Base-by-base conservation (phyloP, 2,329 filamentous ascomycete genomes). In the Talaromyces sp. region DNA sequence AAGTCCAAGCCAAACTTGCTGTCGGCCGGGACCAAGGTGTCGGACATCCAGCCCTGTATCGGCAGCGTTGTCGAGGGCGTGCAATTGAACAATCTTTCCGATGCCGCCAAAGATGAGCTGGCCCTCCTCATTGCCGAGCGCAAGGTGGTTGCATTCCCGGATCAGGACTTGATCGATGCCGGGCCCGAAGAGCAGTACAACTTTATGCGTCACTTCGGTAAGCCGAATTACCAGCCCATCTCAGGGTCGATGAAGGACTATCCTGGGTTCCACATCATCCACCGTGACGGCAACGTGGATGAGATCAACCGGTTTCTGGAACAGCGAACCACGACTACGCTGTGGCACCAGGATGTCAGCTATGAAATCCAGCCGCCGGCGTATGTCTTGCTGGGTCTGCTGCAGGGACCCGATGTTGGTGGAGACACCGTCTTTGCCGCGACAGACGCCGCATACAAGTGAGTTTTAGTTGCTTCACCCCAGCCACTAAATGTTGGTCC, bases 91-190 rank as follows among this genome's bases (percentile, higher is more conserved):
- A 71, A 78, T 44, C 75, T 83, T 8, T 77, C 76, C 1, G 74
- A 79, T 49, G 70, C 76, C 7, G 78, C 78, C 53, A 81, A 81
- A 59, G 80, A 83, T 60, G 81, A 83, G 65, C 77, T 83, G 11
- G 81, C 80, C 1, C 84, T 88, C 25, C 86, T 89, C 65, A 88
- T 92, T 11, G 87, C 90, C 11, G 83, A 91, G 76, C 85, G 89
- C 63, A 81, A 80, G 57, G 78, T 82, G 17, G 74, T 81, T 13
- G 79, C 80, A 36, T 82, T 83, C 70, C 79, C 80, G n/a, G 74
- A 81, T 36, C 79, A 83, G 62, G 80, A 83, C 60, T 74, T 82
- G 55, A 77, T 80, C 28, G 74, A 79, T 62, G 74, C 74, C 19
- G 77, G 78, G 8, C 78, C 77, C 3, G 73, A 72, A 4, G 69